Base-by-base conservation (phyloP, 2,329 filamentous ascomycete genomes). In the Stemphylium beticola region DNA sequence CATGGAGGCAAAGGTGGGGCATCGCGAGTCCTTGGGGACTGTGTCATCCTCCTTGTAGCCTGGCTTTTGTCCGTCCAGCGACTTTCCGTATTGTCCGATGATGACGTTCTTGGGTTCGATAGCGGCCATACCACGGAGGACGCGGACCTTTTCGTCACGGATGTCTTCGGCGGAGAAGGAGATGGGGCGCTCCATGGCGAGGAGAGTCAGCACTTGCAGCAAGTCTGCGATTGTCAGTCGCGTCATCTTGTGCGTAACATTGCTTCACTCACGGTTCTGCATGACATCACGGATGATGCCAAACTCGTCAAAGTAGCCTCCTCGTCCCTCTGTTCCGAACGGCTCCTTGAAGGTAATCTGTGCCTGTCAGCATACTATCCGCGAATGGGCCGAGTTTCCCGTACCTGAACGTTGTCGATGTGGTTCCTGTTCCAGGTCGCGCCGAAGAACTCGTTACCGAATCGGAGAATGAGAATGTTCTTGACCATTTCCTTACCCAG, bases 401-500 rank as follows among this genome's bases (percentile, higher is more conserved):
- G 40, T 78, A 82, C 80, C 82, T 98, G 95, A 44, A 99, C 90
- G 71, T 96, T 99, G 81, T 98, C 95, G 81, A 99, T 99, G 83
- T 98, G 93, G 78, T 97, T 93, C 67, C 95, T 87, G 83, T 98
- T 99, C 95, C 95, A 99, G 55, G 93, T 99, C 38, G 95, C 93
- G 64, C 93, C 93, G 69, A 99, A 91, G 85, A 99, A 99, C 66
- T 96, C 93, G 82, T 99, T 99, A 69, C 95, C 96, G 75, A 99
- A 99, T 75, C 96, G 87, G 65, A 99, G 86, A 68, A 99, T 97
- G 65, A 99, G 85, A 67, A 99, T 96, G 81, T 99, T 99, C 87
- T 99, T 99, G 72, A 99, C 95, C 95, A 99, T 99, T 81, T 99
- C 95, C 85, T 99, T 99, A 71, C 96, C 96, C 42, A 99, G 87